Percentiles rank a stretch among this genome's conserved stretches.
Conservation (phyloP, 352 stramenopile species). For the Globisporangium acanthophoron region DNA sequence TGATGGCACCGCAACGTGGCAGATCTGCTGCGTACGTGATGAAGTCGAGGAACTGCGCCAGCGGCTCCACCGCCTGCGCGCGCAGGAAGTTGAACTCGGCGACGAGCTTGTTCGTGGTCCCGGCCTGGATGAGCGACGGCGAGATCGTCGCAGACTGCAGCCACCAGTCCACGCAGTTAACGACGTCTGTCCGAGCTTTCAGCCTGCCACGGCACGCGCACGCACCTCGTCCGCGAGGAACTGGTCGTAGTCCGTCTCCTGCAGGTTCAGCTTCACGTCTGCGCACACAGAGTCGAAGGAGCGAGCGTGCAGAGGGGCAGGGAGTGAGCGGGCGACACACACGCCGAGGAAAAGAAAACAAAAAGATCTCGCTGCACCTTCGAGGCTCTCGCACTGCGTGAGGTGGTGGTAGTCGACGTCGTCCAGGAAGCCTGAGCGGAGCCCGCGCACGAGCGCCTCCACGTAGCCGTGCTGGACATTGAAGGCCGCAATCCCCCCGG, state of each 20-base stretch:
- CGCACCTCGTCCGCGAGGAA: slow-evolving; percentile 92
- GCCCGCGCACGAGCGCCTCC: slow-evolving; percentile 96
- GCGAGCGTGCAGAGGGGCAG: no score
- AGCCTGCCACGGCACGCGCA: background rate
- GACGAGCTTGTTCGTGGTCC: slow-evolving; percentile 88
- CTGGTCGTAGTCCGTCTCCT: slow-evolving; percentile 98
- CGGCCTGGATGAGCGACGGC: slow-evolving; percentile 74
- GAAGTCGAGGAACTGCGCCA: slow-evolving; percentile 97
- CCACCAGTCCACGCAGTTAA: no score
- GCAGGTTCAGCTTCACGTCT: slow-evolving; percentile 94
- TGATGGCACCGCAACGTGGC: no score
- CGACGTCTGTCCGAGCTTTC: background rate
- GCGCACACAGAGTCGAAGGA: no score
- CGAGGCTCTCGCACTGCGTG: slow-evolving; percentile 87
- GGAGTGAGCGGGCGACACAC: background rate
- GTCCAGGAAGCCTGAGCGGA: slow-evolving; percentile 88
- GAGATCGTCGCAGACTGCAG: slow-evolving; percentile 55
- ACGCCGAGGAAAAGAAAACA: background rate
- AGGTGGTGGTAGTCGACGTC: slow-evolving; percentile 90
- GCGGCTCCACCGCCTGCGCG: slow-evolving; percentile 93
- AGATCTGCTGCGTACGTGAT: slow-evolving; percentile 86
- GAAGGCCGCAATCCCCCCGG: slow-evolving; percentile 92
- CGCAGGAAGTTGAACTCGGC: slow-evolving; percentile 97
- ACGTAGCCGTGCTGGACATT: slow-evolving; percentile 98
- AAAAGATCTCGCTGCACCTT: slow-evolving; percentile 47